Percentiles rank a stretch among this genome's conserved stretches.
Evolutionary conservation across 306 rosid species (phyloP).

Genomic region (Mucuna pruriens): DNA sequence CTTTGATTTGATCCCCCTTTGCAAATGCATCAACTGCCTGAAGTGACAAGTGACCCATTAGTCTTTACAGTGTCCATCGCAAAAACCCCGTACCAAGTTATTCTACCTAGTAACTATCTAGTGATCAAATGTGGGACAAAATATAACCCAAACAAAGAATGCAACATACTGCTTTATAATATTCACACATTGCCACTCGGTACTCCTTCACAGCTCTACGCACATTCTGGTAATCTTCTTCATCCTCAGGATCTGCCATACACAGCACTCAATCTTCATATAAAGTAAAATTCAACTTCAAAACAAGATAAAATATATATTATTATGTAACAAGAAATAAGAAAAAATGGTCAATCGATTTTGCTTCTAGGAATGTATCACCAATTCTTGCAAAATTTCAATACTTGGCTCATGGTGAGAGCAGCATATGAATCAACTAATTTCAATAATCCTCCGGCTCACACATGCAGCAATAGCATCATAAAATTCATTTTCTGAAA

Average conservation of each 20-base stretch:
- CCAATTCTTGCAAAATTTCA: slow-evolving; percentile 25
- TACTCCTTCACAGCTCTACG: slow-evolving; percentile 82
- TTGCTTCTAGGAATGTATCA: slow-evolving; percentile 19
- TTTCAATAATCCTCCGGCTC: not conserved
- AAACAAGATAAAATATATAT: slow-evolving; percentile 13
- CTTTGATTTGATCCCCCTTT: slow-evolving; percentile 59
- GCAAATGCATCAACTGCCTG: slow-evolving; percentile 86
- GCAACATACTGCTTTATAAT: slow-evolving; percentile 75
- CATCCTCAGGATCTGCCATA: slow-evolving; percentile 68
- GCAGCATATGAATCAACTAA: slow-evolving; percentile 27
- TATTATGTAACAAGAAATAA: slow-evolving; percentile 19
- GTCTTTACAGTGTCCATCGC: slow-evolving; percentile 36
- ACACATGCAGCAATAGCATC: not conserved
- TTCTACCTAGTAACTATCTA: not conserved
- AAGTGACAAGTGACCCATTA: slow-evolving; percentile 37
- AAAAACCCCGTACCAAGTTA: slow-evolving; percentile 13
- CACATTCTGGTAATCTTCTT: slow-evolving; percentile 60
- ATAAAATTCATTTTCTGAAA: slow-evolving; percentile 4
- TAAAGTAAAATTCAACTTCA: slow-evolving; percentile 12
- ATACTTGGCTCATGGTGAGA: slow-evolving; percentile 10
- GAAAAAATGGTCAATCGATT: slow-evolving; percentile 3
- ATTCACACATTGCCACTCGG: slow-evolving; percentile 67
- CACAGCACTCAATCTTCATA: slow-evolving; percentile 4
- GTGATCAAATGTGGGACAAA: slow-evolving; percentile 32
- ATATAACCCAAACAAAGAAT: slow-evolving; percentile 28